These are phyloP conservation scores for Diatrype stigma DNA, from an alignment of 2,329 filamentous ascomycete species.

Conservation along the genomic window DNA sequence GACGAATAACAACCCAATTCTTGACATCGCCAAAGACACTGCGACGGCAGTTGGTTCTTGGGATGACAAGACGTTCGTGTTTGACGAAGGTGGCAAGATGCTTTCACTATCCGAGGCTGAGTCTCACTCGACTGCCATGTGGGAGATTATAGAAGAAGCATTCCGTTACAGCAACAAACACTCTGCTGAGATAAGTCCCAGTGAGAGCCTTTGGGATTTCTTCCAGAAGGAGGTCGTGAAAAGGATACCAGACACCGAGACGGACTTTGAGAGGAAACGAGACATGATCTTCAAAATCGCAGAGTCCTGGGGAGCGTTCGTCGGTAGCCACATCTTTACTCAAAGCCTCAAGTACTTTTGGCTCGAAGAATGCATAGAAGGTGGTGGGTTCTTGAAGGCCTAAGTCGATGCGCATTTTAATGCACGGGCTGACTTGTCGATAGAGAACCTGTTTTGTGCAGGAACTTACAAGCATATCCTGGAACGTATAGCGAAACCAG, in stretches of 20 bases:
- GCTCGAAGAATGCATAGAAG: constrained; percentile 74
- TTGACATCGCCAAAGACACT: constrained; percentile 61
- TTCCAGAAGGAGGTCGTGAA: constrained; percentile 41
- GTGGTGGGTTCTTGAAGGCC: constrained; percentile 53
- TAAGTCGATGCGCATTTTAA: too few relatives aligned
- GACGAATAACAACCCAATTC: constrained; percentile 65
- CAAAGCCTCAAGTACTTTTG: constrained; percentile 76
- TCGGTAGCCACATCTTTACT: constrained; percentile 58
- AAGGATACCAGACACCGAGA: constrained; percentile 42
- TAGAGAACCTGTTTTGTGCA: constrained; percentile 57
- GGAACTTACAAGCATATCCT: constrained; percentile 57
- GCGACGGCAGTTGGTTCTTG: constrained; percentile 44
- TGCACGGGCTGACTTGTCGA: constrained; percentile 4
- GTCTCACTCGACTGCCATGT: constrained; percentile 51
- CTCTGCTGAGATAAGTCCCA: constrained; percentile 41
- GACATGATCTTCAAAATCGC: constrained; percentile 47
- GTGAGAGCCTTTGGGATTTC: constrained; percentile 51
- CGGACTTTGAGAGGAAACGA: constrained; percentile 36
- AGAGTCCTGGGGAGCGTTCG: constrained; percentile 67
- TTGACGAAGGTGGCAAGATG: constrained; percentile 51
- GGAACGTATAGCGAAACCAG: constrained; percentile 55
- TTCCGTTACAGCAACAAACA: constrained; percentile 62
- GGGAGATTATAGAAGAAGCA: constrained; percentile 64
- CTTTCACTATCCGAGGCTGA: constrained; percentile 45
- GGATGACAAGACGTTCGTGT: constrained; percentile 51